Conservation (phyloP, 2,329 filamentous ascomycete species). For the Hymenoscyphus occultus region DNA sequence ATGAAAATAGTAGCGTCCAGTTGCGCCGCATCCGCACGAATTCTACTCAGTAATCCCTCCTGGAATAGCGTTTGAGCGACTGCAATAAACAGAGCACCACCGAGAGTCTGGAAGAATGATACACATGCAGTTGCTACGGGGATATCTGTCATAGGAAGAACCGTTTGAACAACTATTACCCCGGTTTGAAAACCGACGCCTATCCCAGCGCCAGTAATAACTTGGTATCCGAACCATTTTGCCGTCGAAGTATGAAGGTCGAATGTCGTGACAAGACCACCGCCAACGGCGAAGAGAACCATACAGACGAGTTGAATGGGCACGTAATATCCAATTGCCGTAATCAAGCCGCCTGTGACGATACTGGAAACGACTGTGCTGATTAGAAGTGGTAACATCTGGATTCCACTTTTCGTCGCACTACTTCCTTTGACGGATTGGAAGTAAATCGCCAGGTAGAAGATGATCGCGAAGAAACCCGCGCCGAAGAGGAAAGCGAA, state of each 20-base stretch:
- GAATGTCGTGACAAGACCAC: constrained; percentile 44
- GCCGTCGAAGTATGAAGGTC: constrained; percentile 41
- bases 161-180: constrained; percentile 46
- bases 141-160: constrained; percentile 46
- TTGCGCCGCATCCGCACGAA: constrained; percentile 45
- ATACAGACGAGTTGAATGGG: constrained; percentile 43
- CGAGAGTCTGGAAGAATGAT: constrained; percentile 62
- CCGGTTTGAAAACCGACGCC: constrained; percentile 26
- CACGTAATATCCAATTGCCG: constrained; percentile 45
- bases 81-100: constrained; percentile 63
- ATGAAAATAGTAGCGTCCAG: constrained; percentile 49
- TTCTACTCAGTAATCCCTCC: constrained; percentile 55
- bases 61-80: constrained; percentile 66
- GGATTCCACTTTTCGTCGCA: constrained; percentile 44
- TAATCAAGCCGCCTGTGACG: constrained; percentile 39
- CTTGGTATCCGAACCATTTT: constrained; percentile 58
- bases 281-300: constrained; percentile 39
- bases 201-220: constrained; percentile 50
- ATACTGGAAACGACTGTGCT: constrained; percentile 43
- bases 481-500: constrained; percentile 30
- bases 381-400: constrained; percentile 43
- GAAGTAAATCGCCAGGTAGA: constrained; percentile 37
- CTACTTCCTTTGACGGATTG: constrained; percentile 38
- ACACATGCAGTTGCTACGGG: constrained; percentile 51
- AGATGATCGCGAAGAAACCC: constrained; percentile 33